Base-by-base conservation (phyloP, 2,329 filamentous ascomycete genomes). In the Fusarium succisae region DNA sequence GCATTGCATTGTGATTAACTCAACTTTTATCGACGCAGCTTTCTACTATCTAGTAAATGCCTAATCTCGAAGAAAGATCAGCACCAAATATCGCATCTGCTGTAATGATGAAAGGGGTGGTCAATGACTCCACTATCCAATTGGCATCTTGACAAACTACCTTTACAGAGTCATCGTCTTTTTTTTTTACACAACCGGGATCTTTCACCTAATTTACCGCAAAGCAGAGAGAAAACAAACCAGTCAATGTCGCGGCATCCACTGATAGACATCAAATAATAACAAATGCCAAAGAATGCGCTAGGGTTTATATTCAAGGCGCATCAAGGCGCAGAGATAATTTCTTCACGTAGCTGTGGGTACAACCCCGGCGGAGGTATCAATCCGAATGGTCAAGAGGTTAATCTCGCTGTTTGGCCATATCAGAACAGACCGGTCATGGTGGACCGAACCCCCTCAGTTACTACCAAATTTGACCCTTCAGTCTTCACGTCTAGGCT, bases 401-500 rank as follows among this genome's bases (percentile, higher is more conserved):
- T 28, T 5, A 15, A 8, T 28, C 18, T 28, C 2, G 6, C 10
- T 7, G 6, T 10, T 47, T 22, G 1, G 6, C 3, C 5, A 47
- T 1, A 14, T 14, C 3, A 14, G 24, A 28, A 22, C 18, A 3
- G 4, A 14, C 44, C 28, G 8, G 24, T 4, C 8, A 20, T 18
- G 5, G 5, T 8, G 8, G 4, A 26, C 18, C 18, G 12, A 28
- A 10, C 24, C 24, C 18, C 10, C 8, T 7, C 18, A 47, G 2
- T 1, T 7, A 20, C 24, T 4, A 28, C 44, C 2, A 20, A 47
- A 8, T 26, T 1, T 6, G 13, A 6, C 4, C 1, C 24, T 45
- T 9, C 6, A 26, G 24, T 32, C 17, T 14, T 13, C 3, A 26
- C 11, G 8, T 10, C 24, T 14, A 20, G 18, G 6, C 8, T 5